Base-by-base conservation (phyloP, 2,329 filamentous ascomycete genomes). In the Hypoxylon sp. region DNA sequence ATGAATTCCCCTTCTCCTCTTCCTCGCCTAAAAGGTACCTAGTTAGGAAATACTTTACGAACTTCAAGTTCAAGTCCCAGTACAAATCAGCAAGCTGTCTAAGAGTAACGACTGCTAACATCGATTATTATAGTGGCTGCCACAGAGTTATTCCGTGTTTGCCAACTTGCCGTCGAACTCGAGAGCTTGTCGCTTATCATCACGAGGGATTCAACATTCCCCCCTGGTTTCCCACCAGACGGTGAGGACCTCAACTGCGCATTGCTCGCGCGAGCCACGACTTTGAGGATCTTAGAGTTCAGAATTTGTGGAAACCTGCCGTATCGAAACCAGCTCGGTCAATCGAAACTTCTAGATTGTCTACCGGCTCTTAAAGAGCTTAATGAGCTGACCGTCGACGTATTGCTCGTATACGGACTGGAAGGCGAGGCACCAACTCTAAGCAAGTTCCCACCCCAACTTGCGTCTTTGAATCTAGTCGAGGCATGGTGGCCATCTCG, bases 281-380 rank as follows among this genome's bases (percentile, higher is more conserved):
- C 64, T 3, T 22, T 70, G 50, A 60, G 53, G 37, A 35, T n/a
- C n/a, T 20, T 70, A 2, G 61, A 70, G 25, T 14, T 70, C 11
- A 59, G 68, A 17, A 49, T 51, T 11, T 55, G 61, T 37, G 14
- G 42, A 30, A 49, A 61, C 11, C 33, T 2, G 3, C 56, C 13
- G 42, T 65, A 40, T 31, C 4, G 27, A 10, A 0, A 4, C 17
- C 64, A 70, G 13, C 6, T 70, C 35, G 64, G 64, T 6, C 2
- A 10, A 0, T 31, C 30, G 6, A 7, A 7, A 13, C 6, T 14
- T 6, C 54, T 70, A 22, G 2, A 11, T 4, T 70, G 68, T 37
- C 44, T 68, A 10, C 57, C 51, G 6, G 0, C 11, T 2, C 56
- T 68, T 8, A 17, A 2, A 10, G 61, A 56, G 3, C 64, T 70